phyloP scores from a whole-genome alignment of 176 grass and related monocot genomes.

The Phragmites australis region DNA sequence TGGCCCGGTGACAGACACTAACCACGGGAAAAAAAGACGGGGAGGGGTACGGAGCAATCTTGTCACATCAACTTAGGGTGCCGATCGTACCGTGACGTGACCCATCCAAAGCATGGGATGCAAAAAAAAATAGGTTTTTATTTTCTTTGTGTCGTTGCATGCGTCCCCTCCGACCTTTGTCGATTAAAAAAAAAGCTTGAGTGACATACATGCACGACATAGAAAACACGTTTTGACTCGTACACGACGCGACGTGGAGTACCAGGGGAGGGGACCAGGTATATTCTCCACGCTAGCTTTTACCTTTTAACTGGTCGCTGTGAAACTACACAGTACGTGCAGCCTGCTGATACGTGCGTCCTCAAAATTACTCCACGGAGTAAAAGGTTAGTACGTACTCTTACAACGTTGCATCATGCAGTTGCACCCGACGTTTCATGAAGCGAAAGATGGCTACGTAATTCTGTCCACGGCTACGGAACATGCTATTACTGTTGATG shows the following conservation, averaged over 20 bases:
- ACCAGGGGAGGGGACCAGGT: not conserved
- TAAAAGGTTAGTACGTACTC: not conserved
- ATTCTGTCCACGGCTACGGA: no score
- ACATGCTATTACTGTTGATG: no score
- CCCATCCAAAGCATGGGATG: slow-evolving; percentile 2
- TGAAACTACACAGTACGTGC: not conserved
- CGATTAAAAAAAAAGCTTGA: not conserved
- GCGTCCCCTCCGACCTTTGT: not conserved
- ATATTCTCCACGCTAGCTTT: slow-evolving; percentile 34
- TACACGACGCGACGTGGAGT: slow-evolving; percentile 46
- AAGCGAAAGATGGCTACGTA: not conserved
- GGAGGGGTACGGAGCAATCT: slow-evolving; percentile 17
- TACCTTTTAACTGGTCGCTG: slow-evolving; percentile 18
- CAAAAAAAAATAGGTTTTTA: not conserved
- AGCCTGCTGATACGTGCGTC: not conserved
- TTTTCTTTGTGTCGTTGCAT: not conserved
- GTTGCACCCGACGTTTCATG: not conserved
- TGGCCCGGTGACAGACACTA: no score
- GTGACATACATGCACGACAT: slow-evolving; percentile 2
- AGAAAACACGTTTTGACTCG: slow-evolving; percentile 26
- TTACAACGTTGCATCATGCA: not conserved
- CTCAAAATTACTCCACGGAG: not conserved
- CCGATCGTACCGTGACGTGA: slow-evolving; percentile 55
- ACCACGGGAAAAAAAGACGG: not conserved
- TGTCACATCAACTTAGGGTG: slow-evolving; percentile 43